phyloP scores from a whole-genome alignment of 2,329 filamentous ascomycete genomes.

The Plectosphaerella plurivora region DNA sequence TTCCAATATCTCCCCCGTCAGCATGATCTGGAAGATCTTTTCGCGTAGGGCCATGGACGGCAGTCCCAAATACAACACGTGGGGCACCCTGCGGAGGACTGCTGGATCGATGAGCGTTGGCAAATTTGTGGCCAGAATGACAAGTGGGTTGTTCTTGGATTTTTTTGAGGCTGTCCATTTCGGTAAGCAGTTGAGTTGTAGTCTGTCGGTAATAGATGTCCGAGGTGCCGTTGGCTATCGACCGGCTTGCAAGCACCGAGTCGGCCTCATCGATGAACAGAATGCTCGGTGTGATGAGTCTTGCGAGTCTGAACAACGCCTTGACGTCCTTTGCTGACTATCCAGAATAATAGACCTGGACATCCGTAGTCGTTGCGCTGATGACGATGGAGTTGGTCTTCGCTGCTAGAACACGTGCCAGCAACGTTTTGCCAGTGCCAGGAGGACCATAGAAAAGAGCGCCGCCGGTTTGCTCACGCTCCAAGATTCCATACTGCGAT shows the following conservation, averaged over 20 bases:
- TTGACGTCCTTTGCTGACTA: neutral
- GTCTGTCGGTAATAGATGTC: neutral
- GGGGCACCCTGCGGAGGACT: neutral
- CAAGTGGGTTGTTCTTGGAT: neutral
- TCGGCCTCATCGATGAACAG: slow-evolving; percentile 1
- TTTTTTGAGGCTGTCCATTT: neutral
- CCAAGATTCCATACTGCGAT: neutral
- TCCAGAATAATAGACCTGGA: neutral
- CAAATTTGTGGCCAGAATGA: neutral
- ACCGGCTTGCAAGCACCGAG: neutral
- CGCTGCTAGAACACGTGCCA: neutral
- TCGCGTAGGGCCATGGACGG: neutral
- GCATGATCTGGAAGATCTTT: neutral
- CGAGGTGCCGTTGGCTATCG: neutral
- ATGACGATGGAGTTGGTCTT: neutral
- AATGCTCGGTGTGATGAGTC: neutral
- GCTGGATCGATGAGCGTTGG: neutral
- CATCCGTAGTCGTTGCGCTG: neutral
- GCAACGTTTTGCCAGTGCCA: neutral
- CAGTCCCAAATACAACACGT: neutral
- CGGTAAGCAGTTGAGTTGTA: neutral
- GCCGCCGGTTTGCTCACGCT: neutral
- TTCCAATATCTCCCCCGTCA: neutral
- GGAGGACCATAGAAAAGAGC: neutral
- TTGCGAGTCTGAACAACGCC: neutral